A percentile compares a stretch with the other conserved stretches of the same genome.
These are phyloP conservation scores for Sodiomyces alkalinus DNA, from an alignment of 2,329 filamentous ascomycete genomes.

Conservation along the genomic window DNA sequence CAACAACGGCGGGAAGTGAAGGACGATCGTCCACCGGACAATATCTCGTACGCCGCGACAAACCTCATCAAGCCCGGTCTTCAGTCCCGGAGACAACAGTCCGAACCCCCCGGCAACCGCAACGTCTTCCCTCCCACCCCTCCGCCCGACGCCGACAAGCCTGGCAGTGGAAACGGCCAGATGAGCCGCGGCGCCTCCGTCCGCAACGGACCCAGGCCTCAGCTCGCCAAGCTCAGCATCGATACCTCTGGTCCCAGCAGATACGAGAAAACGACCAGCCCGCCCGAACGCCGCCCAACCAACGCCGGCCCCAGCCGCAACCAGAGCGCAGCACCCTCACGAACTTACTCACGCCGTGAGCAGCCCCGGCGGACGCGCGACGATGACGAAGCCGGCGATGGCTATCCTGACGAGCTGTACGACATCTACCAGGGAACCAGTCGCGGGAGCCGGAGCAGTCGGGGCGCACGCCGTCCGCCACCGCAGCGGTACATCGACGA, in stretches of 20 bases:
- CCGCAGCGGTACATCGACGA: slow-evolving; percentile 60
- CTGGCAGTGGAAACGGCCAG: slow-evolving; percentile 11
- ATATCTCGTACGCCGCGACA: slow-evolving; percentile 80
- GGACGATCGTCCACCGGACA: slow-evolving; percentile 71
- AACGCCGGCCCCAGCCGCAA: slow-evolving; percentile 22
- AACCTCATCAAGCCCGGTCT: slow-evolving; percentile 85
- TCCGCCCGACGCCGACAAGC: slow-evolving; percentile 73
- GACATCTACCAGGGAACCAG: slow-evolving; percentile 36
- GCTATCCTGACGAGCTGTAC: slow-evolving; percentile 57
- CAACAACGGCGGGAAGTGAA: slow-evolving; percentile 24
- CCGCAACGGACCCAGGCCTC: slow-evolving; percentile 43
- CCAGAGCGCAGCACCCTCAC: slow-evolving; percentile 22
- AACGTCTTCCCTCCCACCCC: slow-evolving; percentile 96
- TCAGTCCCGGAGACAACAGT: slow-evolving; percentile 66
- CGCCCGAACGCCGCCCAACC: slow-evolving; percentile 18
- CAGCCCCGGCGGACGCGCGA: slow-evolving; percentile 7
- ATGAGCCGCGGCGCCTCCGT: slow-evolving; percentile 44
- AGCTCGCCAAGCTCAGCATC: slow-evolving; percentile 48
- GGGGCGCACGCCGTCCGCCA: slow-evolving; percentile 17
- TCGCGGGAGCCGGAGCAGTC: slow-evolving; percentile 19
- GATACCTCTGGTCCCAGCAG: slow-evolving; percentile 34
- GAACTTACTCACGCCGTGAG: slow-evolving; percentile 13
- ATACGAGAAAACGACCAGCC: slow-evolving; percentile 36
- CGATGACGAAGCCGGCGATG: slow-evolving; percentile 41
- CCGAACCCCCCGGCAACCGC: slow-evolving; percentile 65